Evolutionary conservation across 1,284 basidiomycete genomes (phyloP), one percentile per base, ranked within the genome.

Genomic region (Leccinum griseonigrum): DNA sequence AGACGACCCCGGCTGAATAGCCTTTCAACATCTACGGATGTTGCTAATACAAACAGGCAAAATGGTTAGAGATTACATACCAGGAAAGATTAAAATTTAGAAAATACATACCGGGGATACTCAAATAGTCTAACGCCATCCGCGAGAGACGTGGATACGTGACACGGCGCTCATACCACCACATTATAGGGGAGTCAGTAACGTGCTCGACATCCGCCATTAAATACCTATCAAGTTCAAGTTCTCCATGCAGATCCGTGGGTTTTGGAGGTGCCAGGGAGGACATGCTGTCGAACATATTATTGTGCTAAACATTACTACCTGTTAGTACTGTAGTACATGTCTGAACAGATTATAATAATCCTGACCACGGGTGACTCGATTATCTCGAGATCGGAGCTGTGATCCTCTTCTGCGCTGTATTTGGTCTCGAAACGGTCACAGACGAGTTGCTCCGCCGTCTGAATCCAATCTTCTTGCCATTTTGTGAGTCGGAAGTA

Each of bases 241-340:
- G 22, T 22, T 22, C 22, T 22, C 16, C 32, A 1, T 18, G 32
- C 8, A 28, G 8, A 29, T 57, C 56, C 29, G 31, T 8, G 7
- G 31, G 14, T 51, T 57, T 57, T 10, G 31, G 56, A n/a, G 56
- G 22, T 16, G 56, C 32, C 3, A 58, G 22, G 3, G 6, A 58
- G 0, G 50, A 4, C 57, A 58, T 51, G 10, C n/a, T 52, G 8
- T 58, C 14, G n/a, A 58, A 58, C 46, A 58, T 58, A 28, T 58
- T 58, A 0, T 18, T 31, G 4, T 57, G 43, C 38, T 22, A 22
- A 22, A 22, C 22, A 22, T 22, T 22, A 22, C 22, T 22, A 22
- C 22, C 22, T 22, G 22, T 22, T 22, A 22, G 22, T 22, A 22
- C 22, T 22, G 22, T 22, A 22, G 22, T 22, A 22, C 22, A 2